Evolutionary conservation across 805 yeast species (phyloP), one percentile per base, ranked within the genome.

Genomic region (Myxozyma sirexii): DNA sequence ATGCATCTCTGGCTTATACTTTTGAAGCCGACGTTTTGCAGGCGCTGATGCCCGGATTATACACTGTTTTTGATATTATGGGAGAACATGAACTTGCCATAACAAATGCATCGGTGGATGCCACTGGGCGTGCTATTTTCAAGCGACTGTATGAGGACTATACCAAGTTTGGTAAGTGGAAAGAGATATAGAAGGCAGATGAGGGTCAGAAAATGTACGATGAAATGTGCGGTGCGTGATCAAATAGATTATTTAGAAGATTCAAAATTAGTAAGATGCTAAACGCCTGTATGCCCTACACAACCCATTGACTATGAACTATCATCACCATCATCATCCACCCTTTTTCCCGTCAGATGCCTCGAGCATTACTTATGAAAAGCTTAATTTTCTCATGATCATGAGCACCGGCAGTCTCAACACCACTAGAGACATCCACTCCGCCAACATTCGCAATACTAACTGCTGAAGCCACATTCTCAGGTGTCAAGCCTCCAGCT

Each of bases 371-470:
- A 17, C 17, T 21, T 15, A 93, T 76, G 73, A 92, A 93, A 13
- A 60, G 56, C 56, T 68, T 68, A 21, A 93, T 83, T 74, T 91
- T 93, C 0, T 56, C 70, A 49, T 76, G 68, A 71, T 91, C 96
- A 73, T 93, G 94, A 0, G 66, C 72, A 1, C 96, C 96, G 44
- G 83, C 70, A 0, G 86, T 83, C 71, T 94, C 99, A 1, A 92
- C 96, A 1, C 99, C 99, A 8, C 97, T 91, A 69, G 96, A 87
- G 5, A 94, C 98, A 74, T 93, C 99, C 26, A 88, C 93, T 3
- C 97, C 98, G 38, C 85, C 70, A n/a, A 88, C 84, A 24, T 94
- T 93, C 0, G 70, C 65, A 12, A 81, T 71, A 6, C 54, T 44
- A 15, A 75, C 62, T 0, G 96, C 96, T 1, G 71, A 70, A 0